Conservation (phyloP, 2,329 filamentous ascomycete genomes). For the Teratosphaeria destructans region DNA sequence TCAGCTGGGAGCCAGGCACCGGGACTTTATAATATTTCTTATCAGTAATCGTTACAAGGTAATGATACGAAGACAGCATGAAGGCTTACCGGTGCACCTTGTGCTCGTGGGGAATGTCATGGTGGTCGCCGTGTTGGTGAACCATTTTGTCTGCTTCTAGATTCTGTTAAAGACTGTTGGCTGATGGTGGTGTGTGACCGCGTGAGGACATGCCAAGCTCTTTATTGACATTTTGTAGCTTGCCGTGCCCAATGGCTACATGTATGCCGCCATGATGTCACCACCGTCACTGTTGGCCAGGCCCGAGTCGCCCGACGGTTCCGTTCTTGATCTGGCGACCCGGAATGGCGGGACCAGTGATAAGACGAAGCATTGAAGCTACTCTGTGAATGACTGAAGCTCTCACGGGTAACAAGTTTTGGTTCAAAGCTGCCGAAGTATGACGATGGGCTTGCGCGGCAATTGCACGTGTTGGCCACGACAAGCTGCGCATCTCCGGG, state of each 20-base stretch:
- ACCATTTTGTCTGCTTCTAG: constrained; percentile 12
- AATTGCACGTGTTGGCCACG: neutral
- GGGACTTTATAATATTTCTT: constrained; percentile 26
- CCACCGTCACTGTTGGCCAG: neutral
- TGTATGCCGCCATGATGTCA: neutral
- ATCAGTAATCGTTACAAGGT: neutral
- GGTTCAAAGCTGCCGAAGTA: neutral
- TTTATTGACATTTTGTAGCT: neutral
- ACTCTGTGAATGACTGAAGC: neutral
- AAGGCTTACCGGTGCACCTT: constrained; percentile 35
- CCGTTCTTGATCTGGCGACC: neutral
- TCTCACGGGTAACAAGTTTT: neutral
- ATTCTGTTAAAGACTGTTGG: neutral
- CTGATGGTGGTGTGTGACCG: neutral
- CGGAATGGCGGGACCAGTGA: neutral
- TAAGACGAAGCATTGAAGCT: neutral
- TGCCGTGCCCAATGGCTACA: neutral
- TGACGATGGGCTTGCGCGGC: neutral
- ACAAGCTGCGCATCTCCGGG: neutral
- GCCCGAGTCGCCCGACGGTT: neutral
- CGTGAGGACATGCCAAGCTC: neutral
- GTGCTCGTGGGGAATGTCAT: constrained; percentile 42
- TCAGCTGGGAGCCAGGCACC: constrained; percentile 56
- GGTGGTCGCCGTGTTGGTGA: constrained; percentile 30
- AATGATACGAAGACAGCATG: neutral